Percentiles rank a stretch among this genome's conserved stretches.
Evolutionary conservation across 2,329 filamentous ascomycete species (phyloP).

Genomic region (Myotisia sp.): DNA sequence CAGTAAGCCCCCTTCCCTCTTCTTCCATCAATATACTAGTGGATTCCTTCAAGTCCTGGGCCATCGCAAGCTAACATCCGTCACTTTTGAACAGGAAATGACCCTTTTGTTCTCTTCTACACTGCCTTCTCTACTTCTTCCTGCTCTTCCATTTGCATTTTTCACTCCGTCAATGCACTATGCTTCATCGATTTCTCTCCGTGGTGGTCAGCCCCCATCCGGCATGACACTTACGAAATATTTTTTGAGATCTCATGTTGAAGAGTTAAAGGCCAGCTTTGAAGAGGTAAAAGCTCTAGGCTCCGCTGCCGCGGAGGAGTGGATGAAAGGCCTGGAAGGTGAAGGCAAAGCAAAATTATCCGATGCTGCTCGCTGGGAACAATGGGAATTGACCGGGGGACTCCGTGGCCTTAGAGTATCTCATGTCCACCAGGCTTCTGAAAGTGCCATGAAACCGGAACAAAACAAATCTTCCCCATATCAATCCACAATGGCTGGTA

Average conservation of each 20-base stretch:
- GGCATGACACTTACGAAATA: constrained; percentile 47
- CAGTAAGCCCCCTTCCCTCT: constrained; percentile 39
- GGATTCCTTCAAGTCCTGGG: constrained; percentile 9
- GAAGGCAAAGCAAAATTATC: constrained; percentile 47
- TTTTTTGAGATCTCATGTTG: constrained; percentile 50
- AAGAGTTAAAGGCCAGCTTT: constrained; percentile 49
- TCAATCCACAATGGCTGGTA: no score
- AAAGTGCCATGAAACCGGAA: no score
- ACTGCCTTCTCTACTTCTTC: constrained; percentile 46
- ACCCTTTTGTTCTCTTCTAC: constrained; percentile 51
- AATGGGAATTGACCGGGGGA: constrained; percentile 45
- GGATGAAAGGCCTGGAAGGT: constrained; percentile 58
- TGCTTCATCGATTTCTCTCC: constrained; percentile 42
- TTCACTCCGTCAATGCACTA: constrained; percentile 48
- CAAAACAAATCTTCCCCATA: no score
- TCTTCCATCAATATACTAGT: neutral
- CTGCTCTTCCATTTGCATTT: constrained; percentile 56
- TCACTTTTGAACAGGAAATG: constrained; percentile 45
- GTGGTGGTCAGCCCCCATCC: constrained; percentile 32
- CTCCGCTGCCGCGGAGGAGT: constrained; percentile 56
- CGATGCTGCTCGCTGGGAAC: constrained; percentile 58
- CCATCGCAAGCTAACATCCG: constrained; percentile 9
- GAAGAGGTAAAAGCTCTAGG: constrained; percentile 51
- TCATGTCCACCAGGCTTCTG: no score
- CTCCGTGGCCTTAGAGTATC: constrained; percentile 10